Evolutionary conservation across 129 eudicot species (phyloP).

Genomic region (Flaveria trinervia): DNA sequence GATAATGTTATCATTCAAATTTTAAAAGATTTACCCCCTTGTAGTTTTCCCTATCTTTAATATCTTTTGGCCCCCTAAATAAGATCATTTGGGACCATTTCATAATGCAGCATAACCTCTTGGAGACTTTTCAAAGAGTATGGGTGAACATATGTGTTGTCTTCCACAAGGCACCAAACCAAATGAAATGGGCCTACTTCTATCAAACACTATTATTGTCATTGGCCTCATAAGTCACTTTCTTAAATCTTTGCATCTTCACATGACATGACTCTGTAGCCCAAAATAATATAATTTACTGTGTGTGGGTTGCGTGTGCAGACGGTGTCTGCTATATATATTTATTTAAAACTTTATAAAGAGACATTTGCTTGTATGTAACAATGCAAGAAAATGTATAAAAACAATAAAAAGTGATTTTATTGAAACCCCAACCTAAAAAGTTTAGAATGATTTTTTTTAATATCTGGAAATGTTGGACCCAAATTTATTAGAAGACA

Average conservation of each 20-base stretch:
- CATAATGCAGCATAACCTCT: constrained; percentile 26
- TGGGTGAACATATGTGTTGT: constrained; percentile 31
- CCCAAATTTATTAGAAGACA: too few species aligned
- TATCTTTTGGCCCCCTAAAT: constrained; percentile 8
- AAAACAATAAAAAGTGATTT: too few species aligned
- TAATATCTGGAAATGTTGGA: too few species aligned
- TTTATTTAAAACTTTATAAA: not conserved
- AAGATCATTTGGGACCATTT: constrained; percentile 34
- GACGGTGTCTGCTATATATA: not conserved
- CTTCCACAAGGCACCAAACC: constrained; percentile 19
- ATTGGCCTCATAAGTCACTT: constrained; percentile 35
- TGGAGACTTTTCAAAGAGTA: constrained; percentile 25
- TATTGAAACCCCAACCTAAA: too few species aligned
- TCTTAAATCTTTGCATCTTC: constrained; percentile 21
- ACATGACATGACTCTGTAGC: constrained; percentile 13
- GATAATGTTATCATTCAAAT: not conserved
- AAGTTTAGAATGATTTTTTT: too few species aligned
- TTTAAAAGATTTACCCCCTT: not conserved
- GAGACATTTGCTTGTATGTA: not conserved
- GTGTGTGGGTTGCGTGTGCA: constrained; percentile 12
- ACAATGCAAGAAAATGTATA: too few species aligned
- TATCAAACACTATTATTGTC: constrained; percentile 18
- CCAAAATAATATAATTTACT: constrained; percentile 18
- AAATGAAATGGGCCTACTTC: constrained; percentile 26
- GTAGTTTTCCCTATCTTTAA: not conserved